Conservation (phyloP, 306 rosid species). For the Alnus glutinosa region DNA sequence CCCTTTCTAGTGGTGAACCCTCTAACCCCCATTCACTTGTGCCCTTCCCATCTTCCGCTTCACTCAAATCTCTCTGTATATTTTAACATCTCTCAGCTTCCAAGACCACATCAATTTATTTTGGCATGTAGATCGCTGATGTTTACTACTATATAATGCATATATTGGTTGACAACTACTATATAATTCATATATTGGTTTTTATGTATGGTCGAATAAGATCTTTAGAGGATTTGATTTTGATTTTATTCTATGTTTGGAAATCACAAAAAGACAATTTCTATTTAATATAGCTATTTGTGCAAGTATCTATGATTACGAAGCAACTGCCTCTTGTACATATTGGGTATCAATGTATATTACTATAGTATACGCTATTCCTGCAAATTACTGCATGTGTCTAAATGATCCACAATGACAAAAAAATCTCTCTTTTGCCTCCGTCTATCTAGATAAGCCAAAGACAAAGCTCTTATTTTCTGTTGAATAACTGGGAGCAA, state of each 20-base stretch:
- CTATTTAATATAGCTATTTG: not conserved
- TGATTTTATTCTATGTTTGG: too few relatives aligned
- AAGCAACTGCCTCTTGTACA: not conserved
- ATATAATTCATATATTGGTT: conserved; percentile 11
- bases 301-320: not conserved
- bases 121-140: not conserved
- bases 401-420: not conserved
- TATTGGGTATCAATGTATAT: not conserved
- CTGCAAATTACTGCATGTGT: not conserved
- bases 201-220: not conserved
- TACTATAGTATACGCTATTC: not conserved
- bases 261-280: too few relatives aligned
- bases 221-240: not conserved
- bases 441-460: not conserved
- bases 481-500: not conserved
- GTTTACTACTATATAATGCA: conserved; percentile 12
- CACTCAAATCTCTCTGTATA: not conserved
- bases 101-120: not conserved
- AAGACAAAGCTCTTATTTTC: not conserved
- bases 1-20: not conserved
- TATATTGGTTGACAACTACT: not conserved
- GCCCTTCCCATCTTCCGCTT: not conserved
- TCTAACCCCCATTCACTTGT: not conserved
- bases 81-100: not conserved
- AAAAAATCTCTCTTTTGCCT: not conserved